A percentile compares a stretch with the other conserved stretches of the same genome.
phyloP scores from a whole-genome alignment of 176 grass and related monocot species.

The Carex myosuroides region DNA sequence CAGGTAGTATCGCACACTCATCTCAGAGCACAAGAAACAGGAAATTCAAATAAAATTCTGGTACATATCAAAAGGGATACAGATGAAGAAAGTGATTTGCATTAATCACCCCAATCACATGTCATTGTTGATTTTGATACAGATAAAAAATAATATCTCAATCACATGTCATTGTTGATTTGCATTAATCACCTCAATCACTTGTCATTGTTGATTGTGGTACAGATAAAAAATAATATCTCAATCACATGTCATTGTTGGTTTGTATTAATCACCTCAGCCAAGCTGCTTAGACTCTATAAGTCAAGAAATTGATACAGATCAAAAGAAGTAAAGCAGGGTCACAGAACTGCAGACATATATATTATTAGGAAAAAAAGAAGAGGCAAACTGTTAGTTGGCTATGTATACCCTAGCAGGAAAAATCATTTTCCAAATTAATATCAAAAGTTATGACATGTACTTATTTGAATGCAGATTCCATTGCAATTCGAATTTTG shows the following conservation, averaged over 20 bases:
- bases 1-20: slow-evolving; percentile 34
- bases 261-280: background rate
- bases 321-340: background rate
- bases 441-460: slow-evolving; percentile 15
- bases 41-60: background rate
- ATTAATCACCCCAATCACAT: too few species aligned
- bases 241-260: too few species aligned
- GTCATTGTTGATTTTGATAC: too few species aligned
- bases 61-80: background rate
- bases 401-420: background rate
- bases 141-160: too few species aligned
- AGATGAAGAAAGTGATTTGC: too few species aligned
- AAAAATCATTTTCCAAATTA: background rate
- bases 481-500: slow-evolving; percentile 54
- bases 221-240: too few species aligned
- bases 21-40: background rate
- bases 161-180: too few species aligned
- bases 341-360: background rate
- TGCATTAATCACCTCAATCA: background rate
- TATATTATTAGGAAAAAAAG: background rate
- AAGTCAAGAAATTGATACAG: background rate
- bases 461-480: slow-evolving; percentile 51
- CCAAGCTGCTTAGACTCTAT: background rate
- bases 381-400: background rate
- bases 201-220: too few species aligned